A percentile compares a stretch with the other conserved stretches of the same genome.
Evolutionary conservation across 805 yeast genomes (phyloP).

Genomic region (Kluyveromyces starmeri): DNA sequence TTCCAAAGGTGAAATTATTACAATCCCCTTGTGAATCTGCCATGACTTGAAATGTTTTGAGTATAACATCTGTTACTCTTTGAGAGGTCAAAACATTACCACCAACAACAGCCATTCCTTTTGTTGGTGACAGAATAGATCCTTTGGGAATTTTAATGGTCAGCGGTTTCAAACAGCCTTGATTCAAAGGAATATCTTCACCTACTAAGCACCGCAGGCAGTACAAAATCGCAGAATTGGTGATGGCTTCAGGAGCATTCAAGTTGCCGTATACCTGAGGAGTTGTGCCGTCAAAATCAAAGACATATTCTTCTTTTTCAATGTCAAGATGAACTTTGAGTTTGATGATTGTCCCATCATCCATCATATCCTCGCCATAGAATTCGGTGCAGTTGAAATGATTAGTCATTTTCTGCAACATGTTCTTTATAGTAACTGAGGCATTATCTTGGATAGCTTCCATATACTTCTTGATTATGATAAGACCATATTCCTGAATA

Average conservation of each 20-base stretch:
- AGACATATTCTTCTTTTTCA: constrained; percentile 50
- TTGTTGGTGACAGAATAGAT: constrained; percentile 62
- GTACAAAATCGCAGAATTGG: constrained; percentile 81
- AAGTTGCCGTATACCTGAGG: constrained; percentile 83
- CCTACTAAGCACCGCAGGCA: constrained; percentile 78
- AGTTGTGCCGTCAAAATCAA: constrained; percentile 83
- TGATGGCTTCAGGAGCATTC: constrained; percentile 88
- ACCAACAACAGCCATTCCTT: constrained; percentile 87
- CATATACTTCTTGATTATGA: constrained; percentile 65
- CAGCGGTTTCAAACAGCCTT: constrained; percentile 83
- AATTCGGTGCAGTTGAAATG: constrained; percentile 35
- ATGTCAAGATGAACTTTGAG: constrained; percentile 43
- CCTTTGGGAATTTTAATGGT: constrained; percentile 54
- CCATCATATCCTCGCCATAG: constrained; percentile 59
- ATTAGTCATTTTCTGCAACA: constrained; percentile 37
- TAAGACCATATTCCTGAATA: constrained; percentile 52
- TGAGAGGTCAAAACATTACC: constrained; percentile 95
- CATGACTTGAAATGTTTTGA: constrained; percentile 78
- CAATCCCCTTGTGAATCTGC: constrained; percentile 97
- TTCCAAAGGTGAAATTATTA: constrained; percentile 89
- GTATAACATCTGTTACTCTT: constrained; percentile 79
- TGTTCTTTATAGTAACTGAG: constrained; percentile 53
- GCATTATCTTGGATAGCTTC: constrained; percentile 75
- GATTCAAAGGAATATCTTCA: constrained; percentile 85
- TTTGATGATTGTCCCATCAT: constrained; percentile 67